Percentiles rank a stretch among this genome's conserved stretches.
Conservation (phyloP, 2,329 filamentous ascomycete genomes). For the Colletotrichum incanum region DNA sequence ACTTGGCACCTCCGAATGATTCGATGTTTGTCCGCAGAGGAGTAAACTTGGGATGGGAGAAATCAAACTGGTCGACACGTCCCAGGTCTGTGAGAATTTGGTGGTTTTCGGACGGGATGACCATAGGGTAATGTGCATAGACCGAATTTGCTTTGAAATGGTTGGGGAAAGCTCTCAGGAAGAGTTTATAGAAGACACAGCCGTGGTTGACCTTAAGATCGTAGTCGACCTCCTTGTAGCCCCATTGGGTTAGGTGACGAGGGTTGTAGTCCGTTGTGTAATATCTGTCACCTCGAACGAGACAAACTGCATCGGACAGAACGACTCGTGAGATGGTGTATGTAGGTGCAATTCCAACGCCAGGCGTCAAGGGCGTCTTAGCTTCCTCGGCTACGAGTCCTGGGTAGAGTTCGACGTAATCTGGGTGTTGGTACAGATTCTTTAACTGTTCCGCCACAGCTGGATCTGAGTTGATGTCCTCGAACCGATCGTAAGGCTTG, state of each 20-base stretch:
- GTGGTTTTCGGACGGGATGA: slow-evolving; percentile 79
- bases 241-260: slow-evolving; percentile 86
- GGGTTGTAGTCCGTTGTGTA: slow-evolving; percentile 86
- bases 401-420: slow-evolving; percentile 86
- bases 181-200: slow-evolving; percentile 88
- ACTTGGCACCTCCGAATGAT: slow-evolving; percentile 73
- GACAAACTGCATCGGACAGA: slow-evolving; percentile 83
- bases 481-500: slow-evolving; percentile 82
- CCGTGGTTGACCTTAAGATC: slow-evolving; percentile 84
- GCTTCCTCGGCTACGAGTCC: slow-evolving; percentile 83
- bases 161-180: slow-evolving; percentile 83
- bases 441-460: slow-evolving; percentile 76
- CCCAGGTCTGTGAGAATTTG: slow-evolving; percentile 79
- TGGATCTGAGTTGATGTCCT: slow-evolving; percentile 87
- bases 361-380: slow-evolving; percentile 81
- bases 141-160: slow-evolving; percentile 85
- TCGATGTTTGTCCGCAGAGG: slow-evolving; percentile 69
- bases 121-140: slow-evolving; percentile 85
- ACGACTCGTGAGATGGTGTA: slow-evolving; percentile 85
- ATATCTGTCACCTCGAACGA: slow-evolving; percentile 84
- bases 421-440: slow-evolving; percentile 82
- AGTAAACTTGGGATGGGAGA: slow-evolving; percentile 70
- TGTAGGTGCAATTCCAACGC: slow-evolving; percentile 81
- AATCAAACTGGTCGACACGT: slow-evolving; percentile 79
- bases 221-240: slow-evolving; percentile 81